Percentiles rank a stretch among this genome's conserved stretches.
Conservation (phyloP, 73 alveolate genomes). For the Tetrahymena borealis region DNA sequence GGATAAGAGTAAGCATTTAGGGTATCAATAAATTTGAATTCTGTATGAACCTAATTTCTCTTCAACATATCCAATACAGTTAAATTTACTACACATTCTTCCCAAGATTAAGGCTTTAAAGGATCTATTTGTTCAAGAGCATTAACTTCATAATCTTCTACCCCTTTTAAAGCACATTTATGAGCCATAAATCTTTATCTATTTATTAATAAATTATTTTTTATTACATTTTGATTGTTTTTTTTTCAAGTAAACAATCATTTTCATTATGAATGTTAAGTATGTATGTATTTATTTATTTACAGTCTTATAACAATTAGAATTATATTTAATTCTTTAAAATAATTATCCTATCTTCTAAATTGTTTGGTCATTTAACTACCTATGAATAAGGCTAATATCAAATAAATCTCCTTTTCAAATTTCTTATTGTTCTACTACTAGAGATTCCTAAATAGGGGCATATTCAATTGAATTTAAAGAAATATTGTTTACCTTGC, state of each 20-base stretch:
- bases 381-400: too few relatives aligned
- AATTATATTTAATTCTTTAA: too few relatives aligned
- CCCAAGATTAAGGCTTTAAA: slow-evolving; percentile 80
- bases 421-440: too few relatives aligned
- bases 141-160: slow-evolving; percentile 29
- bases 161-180: slow-evolving; percentile 33
- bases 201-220: not conserved
- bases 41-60: slow-evolving; percentile 64
- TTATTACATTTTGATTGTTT: not conserved
- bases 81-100: slow-evolving; percentile 76
- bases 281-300: too few relatives aligned
- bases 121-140: slow-evolving; percentile 45
- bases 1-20: slow-evolving; percentile 69
- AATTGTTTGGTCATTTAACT: too few relatives aligned
- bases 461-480: too few relatives aligned
- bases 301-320: too few relatives aligned
- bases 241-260: too few relatives aligned
- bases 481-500: not conserved
- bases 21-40: slow-evolving; percentile 67
- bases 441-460: too few relatives aligned
- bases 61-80: slow-evolving; percentile 70
- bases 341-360: too few relatives aligned
- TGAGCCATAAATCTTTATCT: slow-evolving; percentile 40
- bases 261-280: not conserved
- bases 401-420: too few relatives aligned